A percentile compares a stretch with the other conserved stretches of the same genome.
Conservation (phyloP, 2,329 filamentous ascomycete species). For the Beauveria brongniartii region DNA sequence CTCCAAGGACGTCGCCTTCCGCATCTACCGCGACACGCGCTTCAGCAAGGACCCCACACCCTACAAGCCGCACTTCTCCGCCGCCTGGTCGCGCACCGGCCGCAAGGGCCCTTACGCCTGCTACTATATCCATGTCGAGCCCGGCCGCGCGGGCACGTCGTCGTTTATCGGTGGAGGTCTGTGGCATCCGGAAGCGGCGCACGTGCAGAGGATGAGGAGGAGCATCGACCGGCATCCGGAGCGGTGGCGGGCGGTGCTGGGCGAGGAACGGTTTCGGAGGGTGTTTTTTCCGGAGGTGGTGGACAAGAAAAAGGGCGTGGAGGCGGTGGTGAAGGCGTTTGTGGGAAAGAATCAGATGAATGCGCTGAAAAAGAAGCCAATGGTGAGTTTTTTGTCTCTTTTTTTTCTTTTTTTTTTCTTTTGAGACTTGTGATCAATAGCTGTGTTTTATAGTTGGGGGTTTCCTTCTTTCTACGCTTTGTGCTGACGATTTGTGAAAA, state of each 20-base stretch:
- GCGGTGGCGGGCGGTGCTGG: constrained; percentile 60
- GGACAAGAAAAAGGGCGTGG: constrained; percentile 25
- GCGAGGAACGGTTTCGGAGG: constrained; percentile 49
- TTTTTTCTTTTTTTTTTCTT: too few species aligned
- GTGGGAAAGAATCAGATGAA: constrained; percentile 59
- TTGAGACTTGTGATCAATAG: too few species aligned
- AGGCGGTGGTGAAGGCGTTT: constrained; percentile 62
- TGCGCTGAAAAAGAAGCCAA: constrained; percentile 78
- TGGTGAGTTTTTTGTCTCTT: constrained; percentile 44
- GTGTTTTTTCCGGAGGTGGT: constrained; percentile 49
- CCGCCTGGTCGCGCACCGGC: constrained; percentile 79
- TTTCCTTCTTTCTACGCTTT: neutral
- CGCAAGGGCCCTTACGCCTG: constrained; percentile 80
- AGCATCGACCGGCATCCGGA: constrained; percentile 68
- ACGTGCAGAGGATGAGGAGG: constrained; percentile 59
- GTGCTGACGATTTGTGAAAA: constrained; percentile 24
- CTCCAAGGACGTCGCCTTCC: constrained; percentile 76
- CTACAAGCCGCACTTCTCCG: constrained; percentile 84
- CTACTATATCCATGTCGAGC: constrained; percentile 81
- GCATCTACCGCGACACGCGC: constrained; percentile 79
- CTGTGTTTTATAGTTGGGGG: too few species aligned
- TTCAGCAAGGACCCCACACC: constrained; percentile 80
- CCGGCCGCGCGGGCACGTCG: constrained; percentile 29
- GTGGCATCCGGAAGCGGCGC: constrained; percentile 65
- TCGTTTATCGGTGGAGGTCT: constrained; percentile 69